Evolutionary conservation across 2,329 filamentous ascomycete species (phyloP), one percentile per base, ranked within the genome.

Genomic region (Colletotrichum simmondsii): DNA sequence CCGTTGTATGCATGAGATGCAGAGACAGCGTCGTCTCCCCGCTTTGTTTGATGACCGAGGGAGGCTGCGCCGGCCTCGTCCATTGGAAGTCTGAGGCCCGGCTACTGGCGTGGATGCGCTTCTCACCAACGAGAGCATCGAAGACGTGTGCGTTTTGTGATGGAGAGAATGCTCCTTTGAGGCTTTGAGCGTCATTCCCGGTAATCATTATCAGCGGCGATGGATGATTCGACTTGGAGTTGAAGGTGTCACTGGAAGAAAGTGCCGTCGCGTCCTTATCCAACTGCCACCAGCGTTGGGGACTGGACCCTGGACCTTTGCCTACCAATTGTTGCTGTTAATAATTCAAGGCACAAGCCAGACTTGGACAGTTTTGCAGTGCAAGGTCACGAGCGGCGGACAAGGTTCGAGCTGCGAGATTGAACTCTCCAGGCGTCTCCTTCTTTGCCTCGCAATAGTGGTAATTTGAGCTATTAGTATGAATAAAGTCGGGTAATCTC

Each of bases 321-420:
- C 53, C 22, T 19, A 22, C 32, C 24, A n/a, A 42, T 3, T 8
- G 10, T 28, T n/a, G 58, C 52, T 24, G 28, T 58, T 72, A 7
- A 32, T 68, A 7, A 53, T 24, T 32, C 42, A 59, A 30, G 46
- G 52, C 24, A 52, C 19, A 65, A 57, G 46, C 6, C 24, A 22
- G 19, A 57, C 10, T 12, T 26, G 22, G 35, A 11, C 32, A 46
- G 14, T 16, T 35, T 26, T 30, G 42, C 24, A 68, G 42, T 49
- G 57, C 65, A 63, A 60, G 65, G 65, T 46, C 30, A 53, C 46
- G 52, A 65, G 57, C 28, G 32, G 65, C 58, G 58, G 58, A 72
- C 63, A 63, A 52, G 64, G n/a, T 32, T n/a, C 26, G 19, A 54
- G 37, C 69, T 72, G 58, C 69, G 58, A 72, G 58, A 68, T 53